Percentiles rank a stretch among this genome's conserved stretches.
Conservation (phyloP, 2,329 filamentous ascomycete genomes). For the Ophiostoma himal-ulmi region DNA sequence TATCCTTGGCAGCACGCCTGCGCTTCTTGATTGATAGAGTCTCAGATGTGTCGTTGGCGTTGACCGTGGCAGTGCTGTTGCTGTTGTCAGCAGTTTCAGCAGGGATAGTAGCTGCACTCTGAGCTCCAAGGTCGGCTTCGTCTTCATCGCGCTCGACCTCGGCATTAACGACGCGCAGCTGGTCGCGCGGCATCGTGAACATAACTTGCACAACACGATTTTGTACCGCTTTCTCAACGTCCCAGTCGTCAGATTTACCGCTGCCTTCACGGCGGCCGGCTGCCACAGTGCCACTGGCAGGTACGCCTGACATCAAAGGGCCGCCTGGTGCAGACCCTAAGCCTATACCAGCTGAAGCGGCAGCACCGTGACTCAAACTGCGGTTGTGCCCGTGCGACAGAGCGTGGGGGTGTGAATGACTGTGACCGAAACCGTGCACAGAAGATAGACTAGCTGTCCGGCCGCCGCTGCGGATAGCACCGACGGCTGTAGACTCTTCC, state of each 20-base stretch:
- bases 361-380: background rate
- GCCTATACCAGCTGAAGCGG: background rate
- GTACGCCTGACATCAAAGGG: background rate
- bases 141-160: constrained; percentile 42
- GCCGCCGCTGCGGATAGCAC: constrained; percentile 20
- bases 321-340: background rate
- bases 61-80: background rate
- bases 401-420: background rate
- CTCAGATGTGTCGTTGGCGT: constrained; percentile 9
- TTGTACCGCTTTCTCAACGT: constrained; percentile 68
- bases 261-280: constrained; percentile 25
- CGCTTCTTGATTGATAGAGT: constrained; percentile 4
- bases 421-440: constrained; percentile 6
- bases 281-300: constrained; percentile 12
- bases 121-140: constrained; percentile 21
- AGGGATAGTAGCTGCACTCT: background rate
- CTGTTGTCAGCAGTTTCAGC: constrained; percentile 2
- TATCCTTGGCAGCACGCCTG: background rate
- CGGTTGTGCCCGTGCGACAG: constrained; percentile 2
- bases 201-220: constrained; percentile 71
- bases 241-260: constrained; percentile 55
- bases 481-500: constrained; percentile 25
- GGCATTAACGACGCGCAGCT: constrained; percentile 82
- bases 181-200: constrained; percentile 88
- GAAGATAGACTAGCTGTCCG: constrained; percentile 19